A percentile compares a stretch with the other conserved stretches of the same genome.
Conservation (phyloP, 306 rosid species). For the Arachis stenosperma region DNA sequence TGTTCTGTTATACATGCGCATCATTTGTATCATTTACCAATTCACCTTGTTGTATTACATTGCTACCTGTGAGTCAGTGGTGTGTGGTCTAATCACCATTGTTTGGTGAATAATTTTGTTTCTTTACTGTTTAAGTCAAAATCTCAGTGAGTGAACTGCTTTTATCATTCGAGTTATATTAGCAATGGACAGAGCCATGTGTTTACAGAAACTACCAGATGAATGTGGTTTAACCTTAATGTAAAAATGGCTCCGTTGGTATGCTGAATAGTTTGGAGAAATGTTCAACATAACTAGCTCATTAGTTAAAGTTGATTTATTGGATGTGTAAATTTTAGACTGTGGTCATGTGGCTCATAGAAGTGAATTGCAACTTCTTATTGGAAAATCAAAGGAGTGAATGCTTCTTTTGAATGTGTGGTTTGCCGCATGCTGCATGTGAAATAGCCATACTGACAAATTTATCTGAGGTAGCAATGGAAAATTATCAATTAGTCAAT, state of each 20-base stretch:
- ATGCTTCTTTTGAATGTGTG: not conserved
- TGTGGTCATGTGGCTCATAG: not conserved
- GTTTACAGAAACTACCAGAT: not conserved
- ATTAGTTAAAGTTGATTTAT: slow-evolving; percentile 21
- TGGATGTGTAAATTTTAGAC: not conserved
- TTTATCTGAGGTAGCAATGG: slow-evolving; percentile 15
- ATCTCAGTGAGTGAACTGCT: not conserved
- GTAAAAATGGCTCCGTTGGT: slow-evolving; percentile 8
- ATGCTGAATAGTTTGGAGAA: slow-evolving; percentile 20
- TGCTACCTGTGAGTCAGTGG: not conserved
- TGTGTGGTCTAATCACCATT: not conserved
- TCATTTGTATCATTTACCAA: not conserved
- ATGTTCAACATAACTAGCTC: slow-evolving; percentile 14
- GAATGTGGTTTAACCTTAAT: not conserved
- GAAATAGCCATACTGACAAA: not conserved
- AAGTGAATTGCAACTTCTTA: not conserved
- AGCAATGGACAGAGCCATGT: slow-evolving; percentile 6
- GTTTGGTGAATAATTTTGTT: not conserved
- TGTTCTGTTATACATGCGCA: not conserved
- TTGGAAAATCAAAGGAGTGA: not conserved
- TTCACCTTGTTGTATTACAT: slow-evolving; percentile 1
- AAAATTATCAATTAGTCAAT: not conserved
- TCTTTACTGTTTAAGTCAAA: not conserved
- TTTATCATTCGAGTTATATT: slow-evolving; percentile 18
- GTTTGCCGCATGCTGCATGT: slow-evolving; percentile 18